Evolutionary conservation across 805 yeast genomes (phyloP), one percentile per base, ranked within the genome.

Genomic region (Lipomyces japonicus): DNA sequence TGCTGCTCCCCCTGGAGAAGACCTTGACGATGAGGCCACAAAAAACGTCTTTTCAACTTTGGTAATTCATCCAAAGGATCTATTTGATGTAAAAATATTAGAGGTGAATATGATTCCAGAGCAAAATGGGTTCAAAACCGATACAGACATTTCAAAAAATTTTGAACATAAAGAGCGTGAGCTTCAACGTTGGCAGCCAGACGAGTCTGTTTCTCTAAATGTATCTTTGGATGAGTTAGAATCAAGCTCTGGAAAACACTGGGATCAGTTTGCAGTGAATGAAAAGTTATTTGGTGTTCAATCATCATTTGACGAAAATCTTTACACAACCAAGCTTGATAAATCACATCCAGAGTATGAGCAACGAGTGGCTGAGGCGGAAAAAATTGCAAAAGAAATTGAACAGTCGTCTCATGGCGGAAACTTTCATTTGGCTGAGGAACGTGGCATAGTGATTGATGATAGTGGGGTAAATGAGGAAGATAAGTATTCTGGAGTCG

Each of bases 251-350:
- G 70, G 68, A 14, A 63, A 65, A 5, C 12, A 28, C 7, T 93
- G 97, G 97, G 96, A 93, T 69, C 98, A 93, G 71, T 93, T 93
- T 69, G 84, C 86, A 46, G 91, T 80, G n/a, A 93, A 93, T 68
- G 84, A 86, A 65, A 77, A 80, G 50, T 84, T 86, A 68, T 93
- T 93, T 67, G 97, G 97, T 34, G 83, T 93, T 42, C 82, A 79
- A 57, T 82, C 96, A 0, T 77, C 87, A 30, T 85, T 77, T 66
- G 91, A 90, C 65, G 97, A 91, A 68, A 81, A 81, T 65, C 71
- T 84, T 54, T 91, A 91, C 69, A 91, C 97, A 22, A 89, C 96
- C 0, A 79, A 78, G 55, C 76, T 81, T 56, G 74, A 89, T 63
- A 83, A 74, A 46, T 66, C 75, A 39, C 85, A 83, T 54, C 93